Evolutionary conservation across 148 eudicot genomes (phyloP).

Genomic region (Chenopodium suecicum): DNA sequence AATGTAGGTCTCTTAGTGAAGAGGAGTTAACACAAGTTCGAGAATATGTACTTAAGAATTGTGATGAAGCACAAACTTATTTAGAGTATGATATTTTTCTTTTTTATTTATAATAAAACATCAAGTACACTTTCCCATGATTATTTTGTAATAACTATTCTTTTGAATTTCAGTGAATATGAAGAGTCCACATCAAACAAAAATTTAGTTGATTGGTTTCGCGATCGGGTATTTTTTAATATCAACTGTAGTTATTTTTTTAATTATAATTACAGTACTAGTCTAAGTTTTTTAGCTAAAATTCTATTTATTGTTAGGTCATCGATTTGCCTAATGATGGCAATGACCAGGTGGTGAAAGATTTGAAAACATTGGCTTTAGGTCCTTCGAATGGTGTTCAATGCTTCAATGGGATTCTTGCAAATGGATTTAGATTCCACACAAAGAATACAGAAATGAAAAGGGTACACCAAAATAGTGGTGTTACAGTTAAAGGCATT

Average conservation of each 20-base stretch:
- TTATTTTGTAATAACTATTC: too few species aligned
- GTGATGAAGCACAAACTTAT: background rate
- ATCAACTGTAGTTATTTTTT: too few species aligned
- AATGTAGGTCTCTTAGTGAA: background rate
- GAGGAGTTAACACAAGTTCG: background rate
- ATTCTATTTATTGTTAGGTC: background rate
- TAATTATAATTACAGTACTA: too few species aligned
- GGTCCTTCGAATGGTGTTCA: conserved; percentile 3
- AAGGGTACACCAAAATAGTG: background rate
- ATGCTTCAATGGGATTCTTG: conserved; percentile 3
- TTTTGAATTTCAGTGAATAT: background rate
- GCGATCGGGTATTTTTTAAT: background rate
- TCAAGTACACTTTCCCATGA: too few species aligned
- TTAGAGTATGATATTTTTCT: background rate
- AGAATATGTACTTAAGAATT: conserved; percentile 4
- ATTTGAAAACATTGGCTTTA: background rate
- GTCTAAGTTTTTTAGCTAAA: too few species aligned
- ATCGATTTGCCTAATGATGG: background rate
- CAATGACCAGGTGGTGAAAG: conserved; percentile 8
- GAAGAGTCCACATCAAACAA: background rate
- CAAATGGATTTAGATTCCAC: conserved; percentile 7
- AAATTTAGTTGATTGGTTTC: background rate
- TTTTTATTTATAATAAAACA: too few species aligned
- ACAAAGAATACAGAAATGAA: background rate
- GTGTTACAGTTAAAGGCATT: background rate